phyloP scores from a whole-genome alignment of 495 filamentous ascomycete genomes.

The Amphirosellinia nigrospora region DNA sequence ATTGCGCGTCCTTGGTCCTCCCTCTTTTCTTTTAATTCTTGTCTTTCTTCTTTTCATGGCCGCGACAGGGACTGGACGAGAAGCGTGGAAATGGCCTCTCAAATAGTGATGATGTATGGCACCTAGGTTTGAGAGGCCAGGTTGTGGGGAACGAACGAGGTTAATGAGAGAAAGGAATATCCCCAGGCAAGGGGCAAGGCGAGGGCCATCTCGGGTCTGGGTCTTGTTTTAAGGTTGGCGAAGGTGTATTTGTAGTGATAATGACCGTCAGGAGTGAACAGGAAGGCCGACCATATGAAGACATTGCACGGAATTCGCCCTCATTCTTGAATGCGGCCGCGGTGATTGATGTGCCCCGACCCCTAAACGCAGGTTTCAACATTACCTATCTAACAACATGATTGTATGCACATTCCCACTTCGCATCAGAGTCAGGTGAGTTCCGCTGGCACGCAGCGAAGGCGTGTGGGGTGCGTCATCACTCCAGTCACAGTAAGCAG shows the following conservation, averaged over 20 bases:
- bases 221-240: constrained; percentile 7
- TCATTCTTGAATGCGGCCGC: constrained; percentile 16
- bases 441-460: not conserved
- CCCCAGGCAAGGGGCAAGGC: not conserved
- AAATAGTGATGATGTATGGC: constrained; percentile 22
- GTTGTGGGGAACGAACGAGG: constrained; percentile 32
- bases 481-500: not conserved
- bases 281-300: constrained; percentile 2
- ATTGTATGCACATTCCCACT: not conserved
- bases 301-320: constrained; percentile 2
- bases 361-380: not conserved
- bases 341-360: not conserved
- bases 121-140: not conserved
- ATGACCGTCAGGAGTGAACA: constrained; percentile 3
- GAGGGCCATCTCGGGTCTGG: not conserved
- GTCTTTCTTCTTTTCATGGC: constrained; percentile 8
- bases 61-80: not conserved
- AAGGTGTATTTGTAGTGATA: constrained; percentile 27
- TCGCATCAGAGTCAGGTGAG: constrained; percentile 15
- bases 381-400: not conserved
- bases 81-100: constrained; percentile 3
- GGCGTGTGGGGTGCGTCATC: constrained; percentile 14
- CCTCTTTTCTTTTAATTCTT: constrained; percentile 12
- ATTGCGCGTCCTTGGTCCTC: not conserved
- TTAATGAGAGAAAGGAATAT: constrained; percentile 24